Conservation (phyloP, 768 basidiomycete genomes). For the Tricholoma bakamatsutake region DNA sequence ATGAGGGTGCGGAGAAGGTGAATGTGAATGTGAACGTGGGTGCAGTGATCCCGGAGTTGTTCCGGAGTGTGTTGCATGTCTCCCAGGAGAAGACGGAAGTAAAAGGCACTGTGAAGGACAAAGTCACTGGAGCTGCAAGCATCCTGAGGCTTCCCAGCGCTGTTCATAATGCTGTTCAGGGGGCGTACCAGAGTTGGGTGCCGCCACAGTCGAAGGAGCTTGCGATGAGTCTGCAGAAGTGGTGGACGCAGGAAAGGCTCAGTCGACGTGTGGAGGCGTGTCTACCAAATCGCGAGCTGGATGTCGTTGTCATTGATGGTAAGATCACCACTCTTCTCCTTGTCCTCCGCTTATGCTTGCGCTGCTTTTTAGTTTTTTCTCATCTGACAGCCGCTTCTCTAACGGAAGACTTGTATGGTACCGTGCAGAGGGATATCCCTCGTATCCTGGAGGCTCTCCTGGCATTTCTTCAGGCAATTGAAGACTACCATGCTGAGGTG, state of each 20-base stretch:
- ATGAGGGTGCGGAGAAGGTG: slow-evolving; percentile 36
- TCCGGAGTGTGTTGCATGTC: slow-evolving; percentile 2
- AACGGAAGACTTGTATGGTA: slow-evolving; percentile 74
- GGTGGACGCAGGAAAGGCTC: slow-evolving; percentile 56
- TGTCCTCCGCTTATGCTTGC: slow-evolving; percentile 2
- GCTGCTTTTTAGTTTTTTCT: slow-evolving; percentile 46
- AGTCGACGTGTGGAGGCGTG: slow-evolving; percentile 47
- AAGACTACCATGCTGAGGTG: slow-evolving; percentile 56
- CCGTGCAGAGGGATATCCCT: slow-evolving; percentile 82
- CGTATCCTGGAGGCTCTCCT: slow-evolving; percentile 74
- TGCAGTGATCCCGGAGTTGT: neutral
- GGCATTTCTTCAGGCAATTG: slow-evolving; percentile 59
- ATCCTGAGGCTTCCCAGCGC: slow-evolving; percentile 1
- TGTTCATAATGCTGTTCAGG: neutral
- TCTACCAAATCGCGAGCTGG: slow-evolving; percentile 57
- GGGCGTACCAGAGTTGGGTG: neutral
- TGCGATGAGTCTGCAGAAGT: slow-evolving; percentile 19
- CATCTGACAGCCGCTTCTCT: slow-evolving; percentile 67
- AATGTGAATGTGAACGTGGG: neutral
- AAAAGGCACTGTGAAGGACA: slow-evolving; percentile 16
- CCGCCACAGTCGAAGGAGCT: slow-evolving; percentile 2
- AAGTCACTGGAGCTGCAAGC: neutral
- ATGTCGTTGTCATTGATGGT: slow-evolving; percentile 62
- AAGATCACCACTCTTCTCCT: slow-evolving; percentile 10
- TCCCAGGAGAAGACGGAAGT: slow-evolving; percentile 13